These are phyloP conservation scores for Phyllostachys edulis DNA, from an alignment of 176 grass and related monocot genomes.

Conservation along the genomic window DNA sequence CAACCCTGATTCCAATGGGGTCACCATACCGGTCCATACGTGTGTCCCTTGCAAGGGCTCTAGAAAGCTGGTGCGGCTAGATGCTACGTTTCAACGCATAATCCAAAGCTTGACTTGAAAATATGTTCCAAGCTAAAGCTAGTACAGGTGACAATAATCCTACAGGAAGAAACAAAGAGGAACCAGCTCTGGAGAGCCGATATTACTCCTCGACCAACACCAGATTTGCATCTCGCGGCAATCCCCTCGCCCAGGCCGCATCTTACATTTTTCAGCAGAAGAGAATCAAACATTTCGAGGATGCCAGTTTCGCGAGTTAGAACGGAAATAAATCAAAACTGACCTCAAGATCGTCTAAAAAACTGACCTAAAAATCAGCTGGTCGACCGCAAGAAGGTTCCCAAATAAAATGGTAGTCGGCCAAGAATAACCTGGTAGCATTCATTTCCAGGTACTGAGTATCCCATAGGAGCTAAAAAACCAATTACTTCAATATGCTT, in stretches of 20 bases:
- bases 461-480: not conserved
- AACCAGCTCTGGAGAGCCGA: not conserved
- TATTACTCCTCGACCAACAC: not conserved
- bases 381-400: not conserved
- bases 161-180: not conserved
- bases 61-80: slow-evolving; percentile 9
- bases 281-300: not conserved
- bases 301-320: not conserved
- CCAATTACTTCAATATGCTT: not conserved
- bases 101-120: slow-evolving; percentile 31
- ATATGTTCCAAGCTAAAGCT: not conserved
- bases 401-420: not conserved
- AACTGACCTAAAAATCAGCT: not conserved
- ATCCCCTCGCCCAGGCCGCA: not conserved
- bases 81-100: slow-evolving; percentile 33
- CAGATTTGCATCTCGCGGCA: not conserved
- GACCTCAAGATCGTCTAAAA: not conserved
- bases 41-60: slow-evolving; percentile 5
- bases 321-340: not conserved
- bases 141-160: not conserved
- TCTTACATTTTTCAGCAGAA: not conserved
- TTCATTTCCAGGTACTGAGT: not conserved
- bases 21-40: not conserved
- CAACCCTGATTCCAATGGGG: not conserved
- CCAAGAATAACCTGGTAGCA: not conserved